These are phyloP conservation scores for Andrographis paniculata DNA, from an alignment of 305 asterid species.

Conservation along the genomic window DNA sequence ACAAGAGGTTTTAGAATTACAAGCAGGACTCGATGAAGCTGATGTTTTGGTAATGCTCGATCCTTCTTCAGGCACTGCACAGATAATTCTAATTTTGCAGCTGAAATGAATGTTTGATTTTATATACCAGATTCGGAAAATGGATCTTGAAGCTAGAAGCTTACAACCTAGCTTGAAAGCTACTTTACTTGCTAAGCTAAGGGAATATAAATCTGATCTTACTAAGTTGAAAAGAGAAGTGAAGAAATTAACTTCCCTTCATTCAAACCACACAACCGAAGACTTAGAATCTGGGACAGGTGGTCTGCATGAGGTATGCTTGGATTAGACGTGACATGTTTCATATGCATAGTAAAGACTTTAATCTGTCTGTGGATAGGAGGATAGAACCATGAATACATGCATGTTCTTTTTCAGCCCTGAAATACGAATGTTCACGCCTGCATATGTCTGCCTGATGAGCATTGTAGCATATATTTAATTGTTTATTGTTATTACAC, in stretches of 20 bases:
- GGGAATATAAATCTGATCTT: constrained; percentile 90
- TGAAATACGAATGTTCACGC: too few relatives aligned
- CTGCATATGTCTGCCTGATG: too few relatives aligned
- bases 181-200: constrained; percentile 77
- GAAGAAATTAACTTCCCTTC: constrained; percentile 48
- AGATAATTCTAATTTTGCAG: constrained; percentile 8
- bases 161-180: constrained; percentile 82
- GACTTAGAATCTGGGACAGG: constrained; percentile 69
- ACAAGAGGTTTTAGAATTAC: constrained; percentile 52
- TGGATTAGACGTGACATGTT: constrained; percentile 4
- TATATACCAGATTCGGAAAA: constrained; percentile 62
- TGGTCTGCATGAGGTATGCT: constrained; percentile 51
- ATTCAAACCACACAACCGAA: constrained; percentile 41
- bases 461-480: too few relatives aligned
- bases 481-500: too few relatives aligned
- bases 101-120: constrained; percentile 16
- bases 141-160: constrained; percentile 98
- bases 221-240: constrained; percentile 80
- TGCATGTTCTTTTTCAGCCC: too few relatives aligned
- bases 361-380: too few relatives aligned
- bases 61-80: not conserved
- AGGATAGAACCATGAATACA: too few relatives aligned
- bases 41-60: constrained; percentile 55
- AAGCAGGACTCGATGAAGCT: constrained; percentile 76
- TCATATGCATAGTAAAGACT: not conserved